A percentile compares a stretch with the other conserved stretches of the same genome.
phyloP scores from a whole-genome alignment of 441 rosid species.

The Daphne laureola region DNA sequence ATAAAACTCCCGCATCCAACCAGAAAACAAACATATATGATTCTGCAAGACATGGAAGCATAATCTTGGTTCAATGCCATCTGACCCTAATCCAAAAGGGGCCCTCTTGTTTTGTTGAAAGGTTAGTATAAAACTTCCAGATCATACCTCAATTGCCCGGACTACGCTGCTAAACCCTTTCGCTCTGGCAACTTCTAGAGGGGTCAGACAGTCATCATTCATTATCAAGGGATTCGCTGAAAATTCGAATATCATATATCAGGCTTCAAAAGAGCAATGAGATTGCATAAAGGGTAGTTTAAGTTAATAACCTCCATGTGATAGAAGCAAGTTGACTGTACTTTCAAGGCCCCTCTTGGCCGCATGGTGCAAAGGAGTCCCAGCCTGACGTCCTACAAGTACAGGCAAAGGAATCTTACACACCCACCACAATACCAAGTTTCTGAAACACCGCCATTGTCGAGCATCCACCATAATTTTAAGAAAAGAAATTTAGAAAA shows the following conservation, averaged over 20 bases:
- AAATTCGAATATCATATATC: constrained; percentile 11
- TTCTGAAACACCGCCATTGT: not conserved
- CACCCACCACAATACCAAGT: not conserved
- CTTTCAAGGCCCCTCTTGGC: constrained; percentile 80
- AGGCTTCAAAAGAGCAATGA: constrained; percentile 4
- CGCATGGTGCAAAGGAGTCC: constrained; percentile 94
- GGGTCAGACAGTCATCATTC: constrained; percentile 88
- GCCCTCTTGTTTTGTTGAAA: not conserved
- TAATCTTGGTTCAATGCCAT: constrained; percentile 3
- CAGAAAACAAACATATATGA: constrained; percentile 83
- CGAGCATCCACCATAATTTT: too few relatives aligned
- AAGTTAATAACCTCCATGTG: constrained; percentile 55
- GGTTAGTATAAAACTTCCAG: not conserved
- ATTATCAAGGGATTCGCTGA: constrained; percentile 78
- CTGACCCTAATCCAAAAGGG: constrained; percentile 1
- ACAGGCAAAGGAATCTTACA: not conserved
- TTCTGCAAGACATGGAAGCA: constrained; percentile 30
- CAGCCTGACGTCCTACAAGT: constrained; percentile 60
- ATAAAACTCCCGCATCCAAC: constrained; percentile 84
- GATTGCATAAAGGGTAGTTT: not conserved
- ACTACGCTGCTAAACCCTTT: constrained; percentile 66
- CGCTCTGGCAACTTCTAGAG: constrained; percentile 79
- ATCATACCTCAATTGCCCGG: constrained; percentile 71
- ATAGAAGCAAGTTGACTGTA: constrained; percentile 73
- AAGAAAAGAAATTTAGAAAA: too few relatives aligned